A percentile compares a stretch with the other conserved stretches of the same genome.
phyloP scores from a whole-genome alignment of 305 asterid genomes.

The Solanum hybrid region DNA sequence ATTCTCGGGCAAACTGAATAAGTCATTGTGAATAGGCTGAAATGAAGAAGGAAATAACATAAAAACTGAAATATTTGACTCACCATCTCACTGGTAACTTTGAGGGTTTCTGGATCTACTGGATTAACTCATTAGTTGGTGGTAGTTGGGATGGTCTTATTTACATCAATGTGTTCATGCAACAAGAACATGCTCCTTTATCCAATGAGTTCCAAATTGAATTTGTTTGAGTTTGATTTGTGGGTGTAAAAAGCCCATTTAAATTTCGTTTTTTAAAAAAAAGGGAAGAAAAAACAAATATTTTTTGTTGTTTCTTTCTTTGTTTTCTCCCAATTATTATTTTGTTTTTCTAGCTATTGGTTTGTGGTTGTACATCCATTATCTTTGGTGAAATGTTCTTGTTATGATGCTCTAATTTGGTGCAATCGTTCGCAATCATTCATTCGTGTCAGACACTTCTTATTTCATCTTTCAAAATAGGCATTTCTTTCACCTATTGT shows the following conservation, averaged over 20 bases:
- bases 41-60: not conserved
- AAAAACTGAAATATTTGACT: constrained; percentile 14
- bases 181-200: not conserved
- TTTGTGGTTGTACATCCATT: too few relatives aligned
- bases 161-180: constrained; percentile 6
- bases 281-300: not conserved
- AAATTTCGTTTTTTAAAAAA: not conserved
- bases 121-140: too few relatives aligned
- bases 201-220: not conserved
- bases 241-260: not conserved
- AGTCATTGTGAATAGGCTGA: not conserved
- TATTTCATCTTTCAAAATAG: too few relatives aligned
- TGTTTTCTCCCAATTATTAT: not conserved
- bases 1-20: not conserved
- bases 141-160: too few relatives aligned
- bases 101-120: too few relatives aligned
- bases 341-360: not conserved
- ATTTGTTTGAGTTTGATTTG: not conserved
- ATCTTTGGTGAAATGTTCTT: too few relatives aligned
- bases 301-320: not conserved
- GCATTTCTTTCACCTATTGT: too few relatives aligned
- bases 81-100: constrained; percentile 34
- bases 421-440: too few relatives aligned
- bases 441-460: too few relatives aligned
- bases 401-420: too few relatives aligned